A percentile compares a stretch with the other conserved stretches of the same genome.
Evolutionary conservation across 768 basidiomycete genomes (phyloP).

Genomic region (Suillus weaverae): DNA sequence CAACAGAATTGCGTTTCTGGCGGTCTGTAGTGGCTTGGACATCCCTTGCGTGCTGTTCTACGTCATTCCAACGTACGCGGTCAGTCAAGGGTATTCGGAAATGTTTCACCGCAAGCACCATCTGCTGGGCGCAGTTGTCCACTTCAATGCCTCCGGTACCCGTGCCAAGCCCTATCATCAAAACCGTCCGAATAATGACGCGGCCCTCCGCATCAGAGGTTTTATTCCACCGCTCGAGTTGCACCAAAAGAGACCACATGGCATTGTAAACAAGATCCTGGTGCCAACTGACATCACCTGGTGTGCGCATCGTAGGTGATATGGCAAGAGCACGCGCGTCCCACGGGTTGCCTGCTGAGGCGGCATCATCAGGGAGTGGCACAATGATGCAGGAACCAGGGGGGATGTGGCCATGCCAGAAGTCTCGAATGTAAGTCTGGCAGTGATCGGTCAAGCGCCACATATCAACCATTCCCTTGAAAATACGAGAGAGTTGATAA

Average conservation of each 20-base stretch:
- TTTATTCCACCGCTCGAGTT: conserved; percentile 27
- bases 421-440: conserved; percentile 18
- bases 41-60: not conserved
- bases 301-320: conserved; percentile 35
- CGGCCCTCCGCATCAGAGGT: not conserved
- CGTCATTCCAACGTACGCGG: not conserved
- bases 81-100: not conserved
- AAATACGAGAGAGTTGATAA: conserved; percentile 17
- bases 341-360: not conserved
- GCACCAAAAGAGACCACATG: conserved; percentile 32
- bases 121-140: conserved; percentile 9
- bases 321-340: conserved; percentile 20
- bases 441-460: conserved; percentile 19
- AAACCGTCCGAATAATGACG: not conserved
- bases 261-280: conserved; percentile 35
- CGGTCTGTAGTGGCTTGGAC: not conserved
- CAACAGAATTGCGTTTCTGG: not conserved
- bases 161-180: conserved; percentile 11
- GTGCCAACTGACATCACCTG: conserved; percentile 29
- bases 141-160: conserved; percentile 5
- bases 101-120: conserved; percentile 9
- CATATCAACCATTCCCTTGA: conserved; percentile 13
- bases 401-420: conserved; percentile 22
- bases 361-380: conserved; percentile 2
- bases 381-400: conserved; percentile 26